phyloP scores from a whole-genome alignment of 2,329 filamentous ascomycete species.

The Ilyonectria robusta region DNA sequence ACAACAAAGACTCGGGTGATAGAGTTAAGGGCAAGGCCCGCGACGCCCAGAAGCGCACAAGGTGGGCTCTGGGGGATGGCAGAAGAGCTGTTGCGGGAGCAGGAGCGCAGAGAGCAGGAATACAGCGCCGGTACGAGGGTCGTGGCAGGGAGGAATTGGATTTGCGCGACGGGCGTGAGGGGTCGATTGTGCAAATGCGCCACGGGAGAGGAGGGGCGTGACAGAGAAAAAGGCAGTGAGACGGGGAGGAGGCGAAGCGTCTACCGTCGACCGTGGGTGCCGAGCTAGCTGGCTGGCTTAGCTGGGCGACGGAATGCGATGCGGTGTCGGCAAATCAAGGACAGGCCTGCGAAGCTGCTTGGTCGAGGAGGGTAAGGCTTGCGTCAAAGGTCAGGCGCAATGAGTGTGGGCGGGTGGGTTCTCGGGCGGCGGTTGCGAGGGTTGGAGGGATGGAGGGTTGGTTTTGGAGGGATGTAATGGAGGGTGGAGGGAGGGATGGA shows the following conservation, averaged over 20 bases:
- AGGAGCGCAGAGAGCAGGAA: slow-evolving; percentile 38
- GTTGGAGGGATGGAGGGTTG: slow-evolving; percentile 30
- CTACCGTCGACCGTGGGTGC: slow-evolving; percentile 12
- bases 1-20: slow-evolving; percentile 35
- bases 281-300: slow-evolving; percentile 7
- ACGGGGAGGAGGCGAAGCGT: slow-evolving; percentile 46
- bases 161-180: slow-evolving; percentile 45
- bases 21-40: slow-evolving; percentile 39
- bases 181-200: slow-evolving; percentile 45
- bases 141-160: slow-evolving; percentile 48
- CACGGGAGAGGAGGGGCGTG: slow-evolving; percentile 46
- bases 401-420: slow-evolving; percentile 27
- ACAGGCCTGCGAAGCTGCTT: slow-evolving; percentile 30
- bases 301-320: slow-evolving; percentile 24
- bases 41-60: slow-evolving; percentile 40
- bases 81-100: slow-evolving; percentile 42
- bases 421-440: slow-evolving; percentile 27
- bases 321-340: slow-evolving; percentile 33
- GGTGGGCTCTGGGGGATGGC: slow-evolving; percentile 37
- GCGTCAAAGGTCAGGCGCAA: slow-evolving; percentile 48
- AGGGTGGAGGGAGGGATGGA: slow-evolving; percentile 36
- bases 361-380: slow-evolving; percentile 45
- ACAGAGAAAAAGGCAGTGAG: slow-evolving; percentile 46
- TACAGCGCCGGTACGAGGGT: slow-evolving; percentile 43
- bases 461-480: slow-evolving; percentile 21